Evolutionary conservation across 495 filamentous ascomycete genomes (phyloP).

Genomic region (Daldinia bambusicola): DNA sequence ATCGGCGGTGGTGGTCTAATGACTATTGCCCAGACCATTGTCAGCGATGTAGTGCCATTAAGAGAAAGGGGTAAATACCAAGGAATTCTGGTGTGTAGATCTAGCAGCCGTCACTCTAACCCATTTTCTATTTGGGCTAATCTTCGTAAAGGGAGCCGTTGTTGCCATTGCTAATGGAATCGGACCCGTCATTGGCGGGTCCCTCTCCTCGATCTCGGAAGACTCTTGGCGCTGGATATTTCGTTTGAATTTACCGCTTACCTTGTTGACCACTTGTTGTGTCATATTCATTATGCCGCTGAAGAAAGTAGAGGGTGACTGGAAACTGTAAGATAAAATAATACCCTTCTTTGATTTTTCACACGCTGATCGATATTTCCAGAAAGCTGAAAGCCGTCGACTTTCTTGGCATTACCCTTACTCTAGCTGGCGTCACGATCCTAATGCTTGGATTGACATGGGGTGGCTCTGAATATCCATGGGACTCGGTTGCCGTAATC

Average conservation of each 20-base stretch:
- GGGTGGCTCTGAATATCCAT: conserved; percentile 63
- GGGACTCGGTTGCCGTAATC: conserved; percentile 62
- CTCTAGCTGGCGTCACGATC: conserved; percentile 35
- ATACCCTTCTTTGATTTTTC: not conserved
- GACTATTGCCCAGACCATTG: conserved; percentile 64
- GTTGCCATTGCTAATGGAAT: conserved; percentile 65
- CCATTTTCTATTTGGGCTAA: not conserved
- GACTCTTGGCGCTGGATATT: conserved; percentile 68
- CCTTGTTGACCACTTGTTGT: conserved; percentile 53
- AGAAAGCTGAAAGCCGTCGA: conserved; percentile 62
- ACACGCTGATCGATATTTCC: conserved; percentile 9
- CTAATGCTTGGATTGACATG: conserved; percentile 57
- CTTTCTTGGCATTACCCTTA: conserved; percentile 50
- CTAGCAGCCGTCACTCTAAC: not conserved
- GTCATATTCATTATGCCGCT: conserved; percentile 65
- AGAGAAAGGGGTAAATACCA: conserved; percentile 68
- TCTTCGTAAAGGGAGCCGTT: conserved; percentile 53
- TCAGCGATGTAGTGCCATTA: conserved; percentile 66
- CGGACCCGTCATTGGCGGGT: conserved; percentile 65
- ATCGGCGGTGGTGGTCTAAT: conserved; percentile 67
- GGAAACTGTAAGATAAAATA: conserved; percentile 51
- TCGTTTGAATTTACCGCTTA: conserved; percentile 61
- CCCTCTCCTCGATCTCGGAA: conserved; percentile 53
- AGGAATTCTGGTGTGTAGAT: conserved; percentile 59
- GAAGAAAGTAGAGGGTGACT: conserved; percentile 60